Evolutionary conservation across 768 basidiomycete genomes (phyloP).

Genomic region (Cyclocybe cylindracea): DNA sequence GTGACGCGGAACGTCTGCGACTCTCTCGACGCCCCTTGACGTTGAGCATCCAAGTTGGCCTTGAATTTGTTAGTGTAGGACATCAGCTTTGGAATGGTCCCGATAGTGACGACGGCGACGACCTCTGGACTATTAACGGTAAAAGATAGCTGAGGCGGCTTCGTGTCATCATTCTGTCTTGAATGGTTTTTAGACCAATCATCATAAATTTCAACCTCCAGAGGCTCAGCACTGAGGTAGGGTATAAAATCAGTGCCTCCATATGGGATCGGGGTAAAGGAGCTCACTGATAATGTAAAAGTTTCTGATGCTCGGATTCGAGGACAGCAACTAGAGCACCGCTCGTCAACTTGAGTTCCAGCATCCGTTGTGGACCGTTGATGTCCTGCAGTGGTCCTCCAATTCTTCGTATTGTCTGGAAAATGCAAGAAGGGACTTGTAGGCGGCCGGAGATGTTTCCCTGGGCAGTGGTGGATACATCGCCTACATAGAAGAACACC

Average conservation of each 20-base stretch:
- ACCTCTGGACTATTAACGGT: slow-evolving; percentile 71
- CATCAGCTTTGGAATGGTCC: slow-evolving; percentile 77
- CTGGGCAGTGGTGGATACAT: slow-evolving; percentile 66
- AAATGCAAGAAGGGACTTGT: slow-evolving; percentile 69
- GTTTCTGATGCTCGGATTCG: slow-evolving; percentile 74
- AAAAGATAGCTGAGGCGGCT: slow-evolving; percentile 71
- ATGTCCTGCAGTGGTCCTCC: slow-evolving; percentile 36
- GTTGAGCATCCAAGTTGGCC: slow-evolving; percentile 70
- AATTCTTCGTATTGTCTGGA: slow-evolving; percentile 68
- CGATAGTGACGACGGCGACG: slow-evolving; percentile 65
- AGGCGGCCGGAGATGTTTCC: slow-evolving; percentile 73
- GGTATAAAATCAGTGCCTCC: slow-evolving; percentile 3
- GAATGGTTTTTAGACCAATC: slow-evolving; percentile 70
- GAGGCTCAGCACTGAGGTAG: slow-evolving; percentile 66
- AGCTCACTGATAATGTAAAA: slow-evolving; percentile 75
- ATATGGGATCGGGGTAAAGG: background rate
- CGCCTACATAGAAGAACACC: slow-evolving; percentile 62
- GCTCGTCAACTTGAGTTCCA: slow-evolving; percentile 76
- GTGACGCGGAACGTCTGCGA: slow-evolving; percentile 77
- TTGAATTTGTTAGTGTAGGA: slow-evolving; percentile 75
- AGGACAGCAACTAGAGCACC: slow-evolving; percentile 66
- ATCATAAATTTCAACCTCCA: slow-evolving; percentile 73
- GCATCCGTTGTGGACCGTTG: slow-evolving; percentile 49
- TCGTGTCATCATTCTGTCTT: slow-evolving; percentile 39
- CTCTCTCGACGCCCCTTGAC: slow-evolving; percentile 75